Evolutionary conservation across 2,329 filamentous ascomycete species (phyloP).

Genomic region (Grosmannia serpens): DNA sequence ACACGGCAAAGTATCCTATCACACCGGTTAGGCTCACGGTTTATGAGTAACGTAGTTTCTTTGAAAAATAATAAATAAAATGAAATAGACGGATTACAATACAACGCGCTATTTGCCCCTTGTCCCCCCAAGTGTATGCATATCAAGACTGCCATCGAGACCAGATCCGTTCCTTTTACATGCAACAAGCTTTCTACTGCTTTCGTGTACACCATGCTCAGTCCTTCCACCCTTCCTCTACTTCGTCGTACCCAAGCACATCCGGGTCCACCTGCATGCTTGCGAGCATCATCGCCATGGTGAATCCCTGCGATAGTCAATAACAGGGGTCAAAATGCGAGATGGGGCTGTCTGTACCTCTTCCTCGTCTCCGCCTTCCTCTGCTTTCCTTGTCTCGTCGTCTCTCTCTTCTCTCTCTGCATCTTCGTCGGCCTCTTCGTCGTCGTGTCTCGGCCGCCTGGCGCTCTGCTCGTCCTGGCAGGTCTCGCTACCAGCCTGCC

Average conservation of each 20-base stretch:
- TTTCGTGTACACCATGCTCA: neutral
- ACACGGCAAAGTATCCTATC: too few species aligned
- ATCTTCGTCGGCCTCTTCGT: conserved; percentile 7
- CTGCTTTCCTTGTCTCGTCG: neutral
- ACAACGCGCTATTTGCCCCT: too few species aligned
- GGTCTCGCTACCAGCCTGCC: neutral
- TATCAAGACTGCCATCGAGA: too few species aligned
- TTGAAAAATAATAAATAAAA: too few species aligned
- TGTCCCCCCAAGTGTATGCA: too few species aligned
- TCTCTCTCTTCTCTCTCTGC: conserved; percentile 4
- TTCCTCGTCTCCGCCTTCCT: conserved; percentile 2
- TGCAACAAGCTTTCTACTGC: neutral
- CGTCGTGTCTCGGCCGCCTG: neutral
- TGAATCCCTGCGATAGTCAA: conserved; percentile 18
- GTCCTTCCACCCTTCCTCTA: conserved; percentile 17
- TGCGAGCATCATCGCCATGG: conserved; percentile 26
- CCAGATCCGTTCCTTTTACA: neutral
- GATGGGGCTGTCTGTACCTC: neutral
- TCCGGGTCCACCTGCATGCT: conserved; percentile 24
- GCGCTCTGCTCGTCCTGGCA: neutral
- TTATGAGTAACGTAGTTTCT: too few species aligned
- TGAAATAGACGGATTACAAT: too few species aligned
- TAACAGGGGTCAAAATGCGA: neutral
- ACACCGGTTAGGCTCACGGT: too few species aligned
- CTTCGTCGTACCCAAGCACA: conserved; percentile 22